Percentiles rank a stretch among this genome's conserved stretches.
These are phyloP conservation scores for Tephrocybe rancida DNA, from an alignment of 768 basidiomycete species.

Conservation along the genomic window DNA sequence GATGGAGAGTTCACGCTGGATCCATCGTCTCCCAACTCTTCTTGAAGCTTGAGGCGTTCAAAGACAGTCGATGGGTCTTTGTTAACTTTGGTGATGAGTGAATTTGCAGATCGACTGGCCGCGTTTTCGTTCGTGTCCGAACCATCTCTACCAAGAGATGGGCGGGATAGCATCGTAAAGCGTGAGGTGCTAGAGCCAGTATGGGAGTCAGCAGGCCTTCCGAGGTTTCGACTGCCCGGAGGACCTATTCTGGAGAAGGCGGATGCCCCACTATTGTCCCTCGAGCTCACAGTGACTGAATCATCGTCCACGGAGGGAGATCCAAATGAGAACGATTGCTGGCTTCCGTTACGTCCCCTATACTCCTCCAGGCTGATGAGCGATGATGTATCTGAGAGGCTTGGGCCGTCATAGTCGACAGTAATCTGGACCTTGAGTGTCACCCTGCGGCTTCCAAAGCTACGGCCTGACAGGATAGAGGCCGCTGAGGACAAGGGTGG, in stretches of 20 bases:
- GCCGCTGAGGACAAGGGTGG: constrained; percentile 69
- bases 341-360: constrained; percentile 58
- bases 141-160: background rate
- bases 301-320: constrained; percentile 63
- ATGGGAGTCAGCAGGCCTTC: constrained; percentile 2
- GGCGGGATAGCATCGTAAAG: constrained; percentile 14
- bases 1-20: constrained; percentile 45
- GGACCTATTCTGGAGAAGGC: background rate
- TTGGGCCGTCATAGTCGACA: constrained; percentile 91
- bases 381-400: constrained; percentile 87
- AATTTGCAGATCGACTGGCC: constrained; percentile 32
- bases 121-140: background rate
- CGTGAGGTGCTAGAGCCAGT: constrained; percentile 7
- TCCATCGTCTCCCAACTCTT: constrained; percentile 40
- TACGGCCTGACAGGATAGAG: constrained; percentile 73
- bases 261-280: constrained; percentile 47
- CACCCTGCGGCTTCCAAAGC: constrained; percentile 70
- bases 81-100: constrained; percentile 23
- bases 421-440: constrained; percentile 75
- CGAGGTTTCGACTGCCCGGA: constrained; percentile 7
- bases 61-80: constrained; percentile 51
- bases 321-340: constrained; percentile 52
- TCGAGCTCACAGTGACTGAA: constrained; percentile 74
- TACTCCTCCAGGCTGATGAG: constrained; percentile 79
- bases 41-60: constrained; percentile 56